Conservation (phyloP, 495 filamentous ascomycete species). For the Neurospora sp. region DNA sequence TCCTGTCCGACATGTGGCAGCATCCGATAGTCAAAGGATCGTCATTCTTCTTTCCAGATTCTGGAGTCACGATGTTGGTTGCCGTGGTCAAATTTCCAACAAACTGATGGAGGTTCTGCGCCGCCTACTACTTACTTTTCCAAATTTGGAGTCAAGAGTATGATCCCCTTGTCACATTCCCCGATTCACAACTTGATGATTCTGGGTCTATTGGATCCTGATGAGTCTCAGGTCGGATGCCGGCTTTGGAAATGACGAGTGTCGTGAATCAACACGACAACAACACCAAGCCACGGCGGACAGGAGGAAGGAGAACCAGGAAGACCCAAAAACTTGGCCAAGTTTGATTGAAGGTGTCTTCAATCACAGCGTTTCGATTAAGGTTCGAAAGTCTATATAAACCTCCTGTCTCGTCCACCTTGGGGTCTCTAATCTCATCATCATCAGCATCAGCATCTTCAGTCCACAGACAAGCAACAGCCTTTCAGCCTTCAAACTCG, state of each 20-base stretch:
- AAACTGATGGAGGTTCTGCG: not conserved
- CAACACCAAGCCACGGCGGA: not conserved
- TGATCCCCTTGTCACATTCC: not conserved
- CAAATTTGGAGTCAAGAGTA: not conserved
- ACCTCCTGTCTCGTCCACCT: not conserved
- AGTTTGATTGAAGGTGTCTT: not conserved
- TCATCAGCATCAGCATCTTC: slow-evolving; percentile 10
- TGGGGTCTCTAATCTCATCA: not conserved
- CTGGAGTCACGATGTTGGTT: not conserved
- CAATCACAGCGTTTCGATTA: not conserved
- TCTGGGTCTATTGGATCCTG: not conserved
- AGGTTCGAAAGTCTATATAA: slow-evolving; percentile 4
- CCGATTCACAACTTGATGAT: not conserved
- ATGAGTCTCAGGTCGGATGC: not conserved
- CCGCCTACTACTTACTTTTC: not conserved
- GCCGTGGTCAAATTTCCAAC: not conserved
- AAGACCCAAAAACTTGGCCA: not conserved
- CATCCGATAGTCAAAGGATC: not conserved
- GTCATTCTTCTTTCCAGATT: not conserved
- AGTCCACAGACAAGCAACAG: not conserved
- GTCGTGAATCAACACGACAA: not conserved
- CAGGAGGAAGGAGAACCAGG: not conserved
- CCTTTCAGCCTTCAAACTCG: not conserved
- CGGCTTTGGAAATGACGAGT: not conserved
- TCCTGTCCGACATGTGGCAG: not conserved